Percentiles rank a stretch among this genome's conserved stretches.
phyloP scores from a whole-genome alignment of 2,329 filamentous ascomycete genomes.

The Fusarium duplospermum region DNA sequence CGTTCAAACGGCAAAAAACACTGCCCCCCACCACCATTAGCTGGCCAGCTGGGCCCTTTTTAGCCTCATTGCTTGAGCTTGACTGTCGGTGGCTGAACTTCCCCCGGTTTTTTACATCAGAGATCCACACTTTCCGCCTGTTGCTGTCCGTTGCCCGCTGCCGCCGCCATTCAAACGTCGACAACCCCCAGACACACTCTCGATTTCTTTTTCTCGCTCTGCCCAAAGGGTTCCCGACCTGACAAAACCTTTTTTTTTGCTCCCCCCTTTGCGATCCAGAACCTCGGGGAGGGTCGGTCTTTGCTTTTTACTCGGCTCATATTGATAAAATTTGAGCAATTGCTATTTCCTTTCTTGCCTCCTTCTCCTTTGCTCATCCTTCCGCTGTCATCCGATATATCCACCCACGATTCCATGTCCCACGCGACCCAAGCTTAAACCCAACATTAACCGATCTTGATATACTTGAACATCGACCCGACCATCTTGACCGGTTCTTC shows the following conservation, averaged over 20 bases:
- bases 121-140: constrained; percentile 17
- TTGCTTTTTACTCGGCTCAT: constrained; percentile 12
- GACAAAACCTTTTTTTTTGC: background rate
- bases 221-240: background rate
- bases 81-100: constrained; percentile 30
- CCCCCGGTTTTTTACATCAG: constrained; percentile 7
- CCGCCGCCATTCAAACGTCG: background rate
- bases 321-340: background rate
- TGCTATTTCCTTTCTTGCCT: background rate
- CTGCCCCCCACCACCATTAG: background rate
- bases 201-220: constrained; percentile 8
- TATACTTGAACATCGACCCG: background rate
- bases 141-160: background rate
- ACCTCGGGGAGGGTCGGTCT: constrained; percentile 6
- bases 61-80: constrained; percentile 18
- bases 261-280: constrained; percentile 4
- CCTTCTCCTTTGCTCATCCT: background rate
- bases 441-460: background rate
- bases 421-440: background rate
- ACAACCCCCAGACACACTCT: background rate
- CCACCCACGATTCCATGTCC: background rate
- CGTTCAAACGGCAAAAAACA: background rate
- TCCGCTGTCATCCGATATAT: background rate
- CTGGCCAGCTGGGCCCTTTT: background rate
- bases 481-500: background rate